Percentiles rank a stretch among this genome's conserved stretches.
Evolutionary conservation across 2,329 filamentous ascomycete species (phyloP).

Genomic region (Chrysosporium keratinophilum): DNA sequence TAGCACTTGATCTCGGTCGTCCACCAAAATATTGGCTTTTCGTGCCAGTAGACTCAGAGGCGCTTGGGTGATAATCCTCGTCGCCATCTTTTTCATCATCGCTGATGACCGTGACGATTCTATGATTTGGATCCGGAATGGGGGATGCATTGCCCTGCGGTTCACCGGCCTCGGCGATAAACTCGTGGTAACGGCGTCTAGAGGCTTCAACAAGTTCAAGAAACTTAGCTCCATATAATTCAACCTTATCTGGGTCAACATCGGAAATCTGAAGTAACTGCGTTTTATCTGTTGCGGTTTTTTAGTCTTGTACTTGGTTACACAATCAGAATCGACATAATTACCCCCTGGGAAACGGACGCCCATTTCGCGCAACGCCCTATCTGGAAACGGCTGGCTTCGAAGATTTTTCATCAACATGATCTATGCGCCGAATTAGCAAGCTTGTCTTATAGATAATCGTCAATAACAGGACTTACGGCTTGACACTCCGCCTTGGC

Average conservation of each 20-base stretch:
- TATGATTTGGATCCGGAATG: constrained; percentile 38
- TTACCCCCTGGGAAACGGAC: constrained; percentile 36
- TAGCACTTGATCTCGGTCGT: neutral
- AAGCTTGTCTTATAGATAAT: neutral
- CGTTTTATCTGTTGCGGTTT: constrained; percentile 24
- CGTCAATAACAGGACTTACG: constrained; percentile 22
- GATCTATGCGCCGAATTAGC: constrained; percentile 24
- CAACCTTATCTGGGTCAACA: constrained; percentile 38
- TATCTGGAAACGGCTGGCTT: constrained; percentile 39
- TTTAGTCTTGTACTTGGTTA: neutral
- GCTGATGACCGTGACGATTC: constrained; percentile 36
- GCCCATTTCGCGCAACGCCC: constrained; percentile 40
- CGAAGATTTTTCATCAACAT: constrained; percentile 36
- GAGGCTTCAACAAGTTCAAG: constrained; percentile 34
- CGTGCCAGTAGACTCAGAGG: neutral
- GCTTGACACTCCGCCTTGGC: constrained; percentile 37
- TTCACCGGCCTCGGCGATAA: constrained; percentile 40
- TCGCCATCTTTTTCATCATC: constrained; percentile 30
- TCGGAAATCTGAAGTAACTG: constrained; percentile 33
- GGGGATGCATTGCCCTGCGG: constrained; percentile 19
- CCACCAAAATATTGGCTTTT: constrained; percentile 4
- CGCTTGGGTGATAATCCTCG: constrained; percentile 13
- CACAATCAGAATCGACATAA: constrained; percentile 17
- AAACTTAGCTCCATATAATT: constrained; percentile 35
- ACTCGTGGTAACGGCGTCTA: constrained; percentile 33